phyloP scores from a whole-genome alignment of 805 yeast genomes.

The Wickerhamomyces kurtzmanii region DNA sequence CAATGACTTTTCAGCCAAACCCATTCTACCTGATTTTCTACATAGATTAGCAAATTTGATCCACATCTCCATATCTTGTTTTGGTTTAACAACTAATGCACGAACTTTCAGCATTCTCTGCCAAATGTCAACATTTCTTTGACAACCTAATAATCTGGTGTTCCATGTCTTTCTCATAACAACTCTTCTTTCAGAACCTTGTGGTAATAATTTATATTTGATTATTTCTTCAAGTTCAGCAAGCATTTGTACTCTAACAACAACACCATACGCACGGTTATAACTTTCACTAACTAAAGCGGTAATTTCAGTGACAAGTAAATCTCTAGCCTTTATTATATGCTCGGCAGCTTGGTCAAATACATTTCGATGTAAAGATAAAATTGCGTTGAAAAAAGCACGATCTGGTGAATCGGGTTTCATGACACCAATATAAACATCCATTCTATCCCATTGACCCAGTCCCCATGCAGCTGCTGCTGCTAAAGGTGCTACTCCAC shows the following conservation, averaged over 20 bases:
- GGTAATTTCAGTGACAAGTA: constrained; percentile 85
- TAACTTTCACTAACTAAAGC: constrained; percentile 94
- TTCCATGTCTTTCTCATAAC: constrained; percentile 91
- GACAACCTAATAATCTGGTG: constrained; percentile 85
- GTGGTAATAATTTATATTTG: constrained; percentile 76
- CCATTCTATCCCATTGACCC: constrained; percentile 96
- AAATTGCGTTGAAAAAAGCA: constrained; percentile 88
- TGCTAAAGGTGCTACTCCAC: constrained; percentile 91
- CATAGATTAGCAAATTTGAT: constrained; percentile 95
- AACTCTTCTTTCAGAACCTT: constrained; percentile 67
- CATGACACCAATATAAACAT: constrained; percentile 82
- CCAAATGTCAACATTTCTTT: constrained; percentile 98
- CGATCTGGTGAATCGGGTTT: constrained; percentile 88
- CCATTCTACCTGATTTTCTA: constrained; percentile 86
- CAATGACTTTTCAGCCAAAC: constrained; percentile 86
- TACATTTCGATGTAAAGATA: constrained; percentile 77
- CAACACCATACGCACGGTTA: constrained; percentile 93
- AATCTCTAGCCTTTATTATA: constrained; percentile 77
- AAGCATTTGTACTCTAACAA: constrained; percentile 93
- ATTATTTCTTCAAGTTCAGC: constrained; percentile 95
- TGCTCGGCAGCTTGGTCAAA: constrained; percentile 74
- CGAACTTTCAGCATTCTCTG: constrained; percentile 90
- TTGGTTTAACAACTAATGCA: constrained; percentile 87
- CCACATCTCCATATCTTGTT: constrained; percentile 97
- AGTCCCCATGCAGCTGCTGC: constrained; percentile 99